Evolutionary conservation across 2,329 filamentous ascomycete species (phyloP), one percentile per base, ranked within the genome.

Genomic region (Sphaerulina musiva): DNA sequence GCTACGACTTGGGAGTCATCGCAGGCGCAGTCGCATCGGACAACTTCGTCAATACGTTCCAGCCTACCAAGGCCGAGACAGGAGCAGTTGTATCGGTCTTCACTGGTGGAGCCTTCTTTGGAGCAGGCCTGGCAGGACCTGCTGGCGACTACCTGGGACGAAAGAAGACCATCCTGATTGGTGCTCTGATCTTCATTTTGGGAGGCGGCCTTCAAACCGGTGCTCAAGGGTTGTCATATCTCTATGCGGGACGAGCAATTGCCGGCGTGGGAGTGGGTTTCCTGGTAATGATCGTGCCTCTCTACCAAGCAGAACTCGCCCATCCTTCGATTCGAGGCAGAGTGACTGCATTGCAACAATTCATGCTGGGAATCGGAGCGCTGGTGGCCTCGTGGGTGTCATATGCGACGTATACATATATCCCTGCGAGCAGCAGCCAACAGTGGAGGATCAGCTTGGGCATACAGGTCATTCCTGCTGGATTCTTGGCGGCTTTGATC

Each of bases 271-370:
- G 80, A 59, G 78, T 85, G 49, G 82, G 82, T 8, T 74, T 81
- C 51, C 71, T 85, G 6, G 77, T 77, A 59, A 84, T 84, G 81
- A 81, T 84, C 57, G 74, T 85, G 38, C 82, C 87, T 2, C 70
- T 91, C 0, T 92, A 90, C 67, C 87, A 91, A 67, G 86, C 85
- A 20, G 88, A 93, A 65, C 78, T 92, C 23, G 83, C 85, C 3
- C 88, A 92, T 67, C 88, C 88, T 1, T 80, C 78, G 54, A 92
- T 92, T 64, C 81, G 88, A 68, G 88, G 87, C 10, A 76, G 83
- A 58, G 79, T 93, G 32, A 90, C 86, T 0, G 80, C 82, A 31
- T 74, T 92, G 3, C 87, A 91, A 68, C 87, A 91, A 64, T 90
- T 91, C 66, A 91, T 91, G 86, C 69, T 92, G 48, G 87, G 87